Conservation (phyloP, 306 rosid species). For the Corylus avellana region DNA sequence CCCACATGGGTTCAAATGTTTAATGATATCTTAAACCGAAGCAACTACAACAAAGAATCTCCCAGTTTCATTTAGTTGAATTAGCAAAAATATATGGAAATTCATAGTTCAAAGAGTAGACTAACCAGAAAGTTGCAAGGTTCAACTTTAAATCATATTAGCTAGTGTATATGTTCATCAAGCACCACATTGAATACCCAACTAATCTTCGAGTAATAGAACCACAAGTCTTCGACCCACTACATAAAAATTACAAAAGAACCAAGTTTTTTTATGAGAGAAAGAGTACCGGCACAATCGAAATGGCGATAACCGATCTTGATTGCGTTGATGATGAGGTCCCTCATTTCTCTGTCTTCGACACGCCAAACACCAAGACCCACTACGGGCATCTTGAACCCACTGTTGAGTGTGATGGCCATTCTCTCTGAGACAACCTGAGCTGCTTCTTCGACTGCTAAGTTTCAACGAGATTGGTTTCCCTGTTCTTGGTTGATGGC, state of each 20-base stretch:
- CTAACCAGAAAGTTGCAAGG: neutral
- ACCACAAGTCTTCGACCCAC: neutral
- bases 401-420: slow-evolving; percentile 7
- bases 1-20: neutral
- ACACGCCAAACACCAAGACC: slow-evolving; percentile 6
- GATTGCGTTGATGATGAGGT: slow-evolving; percentile 10
- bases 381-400: slow-evolving; percentile 11
- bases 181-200: neutral
- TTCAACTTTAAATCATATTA: neutral
- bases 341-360: neutral
- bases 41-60: neutral
- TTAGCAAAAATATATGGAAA: too few species aligned
- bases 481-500: neutral
- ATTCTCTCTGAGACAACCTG: neutral
- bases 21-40: too few species aligned
- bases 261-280: neutral
- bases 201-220: neutral
- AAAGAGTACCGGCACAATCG: slow-evolving; percentile 7
- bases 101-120: too few species aligned
- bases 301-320: slow-evolving; percentile 10
- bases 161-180: neutral
- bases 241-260: neutral
- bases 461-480: neutral
- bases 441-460: neutral
- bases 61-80: neutral